Percentiles rank a stretch among this genome's conserved stretches.
Evolutionary conservation across 768 basidiomycete species (phyloP).

Genomic region (Tulasnella sp.): DNA sequence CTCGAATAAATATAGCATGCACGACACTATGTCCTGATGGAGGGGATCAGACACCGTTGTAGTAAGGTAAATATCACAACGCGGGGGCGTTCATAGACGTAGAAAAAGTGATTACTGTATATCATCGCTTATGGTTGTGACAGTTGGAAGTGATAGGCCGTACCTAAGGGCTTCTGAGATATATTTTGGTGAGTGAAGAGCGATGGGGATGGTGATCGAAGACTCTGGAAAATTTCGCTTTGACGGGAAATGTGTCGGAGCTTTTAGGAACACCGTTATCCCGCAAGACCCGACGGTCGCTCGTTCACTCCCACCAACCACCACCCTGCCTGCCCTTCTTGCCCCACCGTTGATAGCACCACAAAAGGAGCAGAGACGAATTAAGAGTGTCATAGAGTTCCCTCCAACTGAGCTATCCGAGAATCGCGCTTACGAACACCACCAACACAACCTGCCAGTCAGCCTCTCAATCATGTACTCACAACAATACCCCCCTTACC

Average conservation of each 20-base stretch:
- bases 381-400: background rate
- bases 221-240: background rate
- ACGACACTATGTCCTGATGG: too few relatives aligned
- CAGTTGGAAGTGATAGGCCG: too few relatives aligned
- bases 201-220: too few relatives aligned
- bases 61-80: too few relatives aligned
- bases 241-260: background rate
- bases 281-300: background rate
- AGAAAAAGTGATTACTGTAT: too few relatives aligned
- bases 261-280: background rate
- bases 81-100: too few relatives aligned
- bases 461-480: conserved; percentile 8
- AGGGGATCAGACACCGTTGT: too few relatives aligned
- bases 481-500: background rate
- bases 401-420: background rate
- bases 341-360: background rate
- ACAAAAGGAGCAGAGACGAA: background rate
- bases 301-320: background rate
- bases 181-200: too few relatives aligned
- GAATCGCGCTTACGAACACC: background rate
- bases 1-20: too few relatives aligned
- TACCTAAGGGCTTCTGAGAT: too few relatives aligned
- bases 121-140: too few relatives aligned
- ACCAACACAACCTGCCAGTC: background rate
- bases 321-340: background rate